Evolutionary conservation across 371 early-diverging fungal genomes (phyloP).

Genomic region (Mucor lusitanicus): DNA sequence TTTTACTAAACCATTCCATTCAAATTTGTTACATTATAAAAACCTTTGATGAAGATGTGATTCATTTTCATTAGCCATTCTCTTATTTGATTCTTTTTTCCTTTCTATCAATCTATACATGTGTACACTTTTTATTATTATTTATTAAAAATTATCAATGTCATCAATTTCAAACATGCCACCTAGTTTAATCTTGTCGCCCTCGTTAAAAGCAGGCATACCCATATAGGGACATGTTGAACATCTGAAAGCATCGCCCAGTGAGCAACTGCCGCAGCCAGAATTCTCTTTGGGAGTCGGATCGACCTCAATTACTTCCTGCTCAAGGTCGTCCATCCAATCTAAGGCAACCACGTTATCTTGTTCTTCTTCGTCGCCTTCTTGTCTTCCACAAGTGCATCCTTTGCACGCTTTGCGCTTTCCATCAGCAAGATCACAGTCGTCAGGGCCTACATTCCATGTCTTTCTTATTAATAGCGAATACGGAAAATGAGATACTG

Average conservation of each 20-base stretch:
- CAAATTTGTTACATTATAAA: not conserved
- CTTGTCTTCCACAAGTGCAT: slow-evolving; percentile 94
- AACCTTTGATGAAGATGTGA: not conserved
- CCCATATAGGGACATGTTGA: slow-evolving; percentile 97
- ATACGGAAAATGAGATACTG: not conserved
- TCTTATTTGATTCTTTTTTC: too few relatives aligned
- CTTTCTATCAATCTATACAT: too few relatives aligned
- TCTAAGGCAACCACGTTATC: slow-evolving; percentile 74
- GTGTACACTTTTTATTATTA: not conserved
- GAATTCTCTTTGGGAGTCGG: slow-evolving; percentile 56
- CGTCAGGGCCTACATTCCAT: slow-evolving; percentile 54
- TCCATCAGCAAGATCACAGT: slow-evolving; percentile 63
- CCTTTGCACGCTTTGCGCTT: slow-evolving; percentile 96
- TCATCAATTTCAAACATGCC: slow-evolving; percentile 58
- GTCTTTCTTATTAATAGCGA: too few relatives aligned
- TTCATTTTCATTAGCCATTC: not conserved
- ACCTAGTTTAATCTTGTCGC: slow-evolving; percentile 91
- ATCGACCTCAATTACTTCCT: slow-evolving; percentile 57
- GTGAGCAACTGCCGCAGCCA: slow-evolving; percentile 83
- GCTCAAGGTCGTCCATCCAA: slow-evolving; percentile 48
- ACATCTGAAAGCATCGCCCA: slow-evolving; percentile 99
- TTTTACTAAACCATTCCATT: slow-evolving; percentile 6
- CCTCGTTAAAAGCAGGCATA: slow-evolving; percentile 98
- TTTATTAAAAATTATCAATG: slow-evolving; percentile 30
- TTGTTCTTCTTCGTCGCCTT: slow-evolving; percentile 59